Percentiles rank a stretch among this genome's conserved stretches.
phyloP scores from a whole-genome alignment of 192 early-diverging fungal species.

The Phycomyces blakesleeanus region DNA sequence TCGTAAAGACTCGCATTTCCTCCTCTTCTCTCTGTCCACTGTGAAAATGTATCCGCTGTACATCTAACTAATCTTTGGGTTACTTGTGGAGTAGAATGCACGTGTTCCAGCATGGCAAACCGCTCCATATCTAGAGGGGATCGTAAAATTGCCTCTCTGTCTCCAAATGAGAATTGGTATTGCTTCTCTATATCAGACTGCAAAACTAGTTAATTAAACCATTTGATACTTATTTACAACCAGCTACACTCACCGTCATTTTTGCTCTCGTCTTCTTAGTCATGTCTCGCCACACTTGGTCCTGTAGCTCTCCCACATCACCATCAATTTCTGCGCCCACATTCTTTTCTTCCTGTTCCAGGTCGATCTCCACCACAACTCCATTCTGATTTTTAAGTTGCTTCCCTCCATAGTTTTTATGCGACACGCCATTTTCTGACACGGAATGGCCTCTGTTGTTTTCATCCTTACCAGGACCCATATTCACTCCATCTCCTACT shows the following conservation, averaged over 20 bases:
- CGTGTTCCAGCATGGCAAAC: conserved; percentile 43
- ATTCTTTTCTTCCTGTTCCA: conserved; percentile 38
- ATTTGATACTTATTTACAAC: background rate
- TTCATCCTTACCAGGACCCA: conserved; percentile 20
- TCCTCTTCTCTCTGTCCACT: conserved; percentile 12
- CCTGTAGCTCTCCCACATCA: conserved; percentile 52
- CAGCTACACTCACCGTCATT: conserved; percentile 28
- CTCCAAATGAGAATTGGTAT: conserved; percentile 48
- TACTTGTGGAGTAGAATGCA: conserved; percentile 26
- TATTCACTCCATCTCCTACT: conserved; percentile 30
- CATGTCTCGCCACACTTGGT: conserved; percentile 50
- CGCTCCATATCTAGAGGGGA: conserved; percentile 59
- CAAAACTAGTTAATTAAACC: background rate
- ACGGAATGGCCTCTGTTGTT: background rate
- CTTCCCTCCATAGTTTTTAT: conserved; percentile 11
- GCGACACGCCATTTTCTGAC: background rate
- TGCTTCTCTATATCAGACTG: conserved; percentile 39
- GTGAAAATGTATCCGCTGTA: conserved; percentile 15
- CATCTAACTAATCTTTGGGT: conserved; percentile 29
- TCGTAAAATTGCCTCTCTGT: conserved; percentile 49
- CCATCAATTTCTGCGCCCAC: conserved; percentile 48
- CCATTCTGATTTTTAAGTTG: conserved; percentile 8
- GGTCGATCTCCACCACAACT: conserved; percentile 26
- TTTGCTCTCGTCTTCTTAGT: conserved; percentile 51
- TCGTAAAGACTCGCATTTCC: conserved; percentile 28